Conservation (phyloP, 805 yeast species). For the Lipomyces sp. region DNA sequence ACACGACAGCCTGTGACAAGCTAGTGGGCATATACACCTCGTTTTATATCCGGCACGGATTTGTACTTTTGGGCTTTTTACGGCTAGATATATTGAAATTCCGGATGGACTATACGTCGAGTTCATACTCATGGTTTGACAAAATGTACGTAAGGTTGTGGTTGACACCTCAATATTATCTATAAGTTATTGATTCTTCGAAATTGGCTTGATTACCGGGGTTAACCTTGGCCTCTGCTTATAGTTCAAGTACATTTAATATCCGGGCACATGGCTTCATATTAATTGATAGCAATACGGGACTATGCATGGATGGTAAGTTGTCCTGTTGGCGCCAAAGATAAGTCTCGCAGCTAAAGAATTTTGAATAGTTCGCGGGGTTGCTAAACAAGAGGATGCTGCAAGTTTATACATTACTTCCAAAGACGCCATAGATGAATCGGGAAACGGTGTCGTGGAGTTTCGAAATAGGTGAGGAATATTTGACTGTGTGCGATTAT, state of each 20-base stretch:
- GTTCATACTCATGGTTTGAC: slow-evolving; percentile 20
- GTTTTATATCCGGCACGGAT: too few relatives aligned
- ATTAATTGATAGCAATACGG: slow-evolving; percentile 27
- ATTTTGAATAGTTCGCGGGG: slow-evolving; percentile 26
- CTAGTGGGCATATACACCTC: not conserved
- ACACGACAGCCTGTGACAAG: too few relatives aligned
- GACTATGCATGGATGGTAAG: slow-evolving; percentile 32
- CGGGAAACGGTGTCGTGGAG: slow-evolving; percentile 24
- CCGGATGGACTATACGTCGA: slow-evolving; percentile 17
- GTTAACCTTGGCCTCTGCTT: not conserved
- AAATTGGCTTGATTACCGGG: slow-evolving; percentile 2
- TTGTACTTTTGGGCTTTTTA: too few relatives aligned
- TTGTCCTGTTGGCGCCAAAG: not conserved
- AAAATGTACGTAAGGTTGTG: slow-evolving; percentile 16
- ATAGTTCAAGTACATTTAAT: slow-evolving; percentile 18
- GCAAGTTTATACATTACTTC: slow-evolving; percentile 6
- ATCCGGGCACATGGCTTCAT: slow-evolving; percentile 27
- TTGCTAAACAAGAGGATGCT: slow-evolving; percentile 29
- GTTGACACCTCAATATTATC: not conserved
- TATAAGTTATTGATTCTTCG: too few relatives aligned
- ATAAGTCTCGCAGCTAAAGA: not conserved
- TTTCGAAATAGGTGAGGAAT: slow-evolving; percentile 18
- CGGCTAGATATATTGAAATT: not conserved
- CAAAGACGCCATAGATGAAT: slow-evolving; percentile 7
- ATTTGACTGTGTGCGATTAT: not conserved